phyloP scores from a whole-genome alignment of 345 rosid genomes.

The Moricandia arvensis region DNA sequence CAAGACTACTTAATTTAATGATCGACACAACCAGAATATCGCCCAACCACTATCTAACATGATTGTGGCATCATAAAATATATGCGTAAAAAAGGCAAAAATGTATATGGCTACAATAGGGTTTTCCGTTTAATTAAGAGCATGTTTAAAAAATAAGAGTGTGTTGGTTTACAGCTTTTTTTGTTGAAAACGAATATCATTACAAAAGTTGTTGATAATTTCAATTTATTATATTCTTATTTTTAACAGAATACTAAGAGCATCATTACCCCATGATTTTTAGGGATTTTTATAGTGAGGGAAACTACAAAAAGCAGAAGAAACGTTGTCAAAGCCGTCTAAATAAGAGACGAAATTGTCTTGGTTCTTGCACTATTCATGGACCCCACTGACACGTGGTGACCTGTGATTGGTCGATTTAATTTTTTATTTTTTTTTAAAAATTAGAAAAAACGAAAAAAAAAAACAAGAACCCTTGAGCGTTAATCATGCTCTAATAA shows the following conservation, averaged over 20 bases:
- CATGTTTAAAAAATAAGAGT: neutral
- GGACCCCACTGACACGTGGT: no score
- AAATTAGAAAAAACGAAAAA: no score
- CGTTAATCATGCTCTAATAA: no score
- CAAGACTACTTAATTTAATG: slow-evolving; percentile 29
- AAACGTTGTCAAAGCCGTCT: no score
- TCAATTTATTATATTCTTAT: neutral
- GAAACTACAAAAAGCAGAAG: no score
- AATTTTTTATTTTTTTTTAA: no score
- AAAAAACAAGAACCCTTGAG: no score
- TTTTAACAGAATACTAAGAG: neutral
- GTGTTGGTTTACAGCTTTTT: neutral
- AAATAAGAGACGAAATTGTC: no score
- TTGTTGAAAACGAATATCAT: neutral
- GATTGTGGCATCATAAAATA: neutral
- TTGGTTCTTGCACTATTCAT: no score
- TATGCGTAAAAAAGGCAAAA: neutral
- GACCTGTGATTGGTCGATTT: no score
- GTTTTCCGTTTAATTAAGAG: neutral
- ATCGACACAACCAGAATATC: slow-evolving; percentile 28
- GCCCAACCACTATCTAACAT: slow-evolving; percentile 32
- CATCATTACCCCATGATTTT: no score
- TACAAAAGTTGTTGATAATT: neutral
- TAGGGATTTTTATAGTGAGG: no score
- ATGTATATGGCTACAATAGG: neutral